phyloP scores from a whole-genome alignment of 352 stramenopile species.

The Globisporangium apiculatum region DNA sequence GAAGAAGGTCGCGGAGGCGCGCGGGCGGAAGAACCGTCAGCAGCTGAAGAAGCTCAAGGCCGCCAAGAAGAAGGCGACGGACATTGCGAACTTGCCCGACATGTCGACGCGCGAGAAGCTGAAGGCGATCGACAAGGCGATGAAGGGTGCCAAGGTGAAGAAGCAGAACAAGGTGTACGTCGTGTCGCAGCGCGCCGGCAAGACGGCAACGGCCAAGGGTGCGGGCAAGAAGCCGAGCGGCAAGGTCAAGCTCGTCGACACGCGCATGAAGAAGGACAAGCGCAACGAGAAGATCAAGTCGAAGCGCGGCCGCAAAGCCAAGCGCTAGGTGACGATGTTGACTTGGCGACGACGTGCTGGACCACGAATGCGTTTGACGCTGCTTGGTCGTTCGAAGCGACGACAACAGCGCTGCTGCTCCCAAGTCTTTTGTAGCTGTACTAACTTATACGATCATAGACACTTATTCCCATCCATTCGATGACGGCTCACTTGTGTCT shows the following conservation, averaged over 20 bases:
- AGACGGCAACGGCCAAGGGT: conserved; percentile 38
- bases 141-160: conserved; percentile 88
- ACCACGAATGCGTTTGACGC: neutral
- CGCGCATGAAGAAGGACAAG: conserved; percentile 97
- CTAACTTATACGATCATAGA: conserved; percentile 9
- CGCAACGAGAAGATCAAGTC: conserved; percentile 72
- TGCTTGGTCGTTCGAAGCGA: no score
- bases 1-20: conserved; percentile 98
- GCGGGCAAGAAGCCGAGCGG: conserved; percentile 73
- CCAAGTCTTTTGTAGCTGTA: conserved; percentile 6
- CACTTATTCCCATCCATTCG: neutral
- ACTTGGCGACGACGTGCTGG: no score
- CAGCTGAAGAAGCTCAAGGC: conserved; percentile 93
- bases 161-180: conserved; percentile 97
- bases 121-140: conserved; percentile 96
- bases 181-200: conserved; percentile 78
- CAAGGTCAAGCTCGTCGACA: conserved; percentile 97
- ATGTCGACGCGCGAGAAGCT: conserved; percentile 98
- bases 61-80: conserved; percentile 96
- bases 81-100: conserved; percentile 93
- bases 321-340: conserved; percentile 43
- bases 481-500: no score
- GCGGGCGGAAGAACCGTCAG: conserved; percentile 92
- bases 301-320: conserved; percentile 84
- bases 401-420: conserved; percentile 1